Percentiles rank a stretch among this genome's conserved stretches.
These are phyloP conservation scores for Daldinia sp. DNA, from an alignment of 2,329 filamentous ascomycete species.

Conservation along the genomic window DNA sequence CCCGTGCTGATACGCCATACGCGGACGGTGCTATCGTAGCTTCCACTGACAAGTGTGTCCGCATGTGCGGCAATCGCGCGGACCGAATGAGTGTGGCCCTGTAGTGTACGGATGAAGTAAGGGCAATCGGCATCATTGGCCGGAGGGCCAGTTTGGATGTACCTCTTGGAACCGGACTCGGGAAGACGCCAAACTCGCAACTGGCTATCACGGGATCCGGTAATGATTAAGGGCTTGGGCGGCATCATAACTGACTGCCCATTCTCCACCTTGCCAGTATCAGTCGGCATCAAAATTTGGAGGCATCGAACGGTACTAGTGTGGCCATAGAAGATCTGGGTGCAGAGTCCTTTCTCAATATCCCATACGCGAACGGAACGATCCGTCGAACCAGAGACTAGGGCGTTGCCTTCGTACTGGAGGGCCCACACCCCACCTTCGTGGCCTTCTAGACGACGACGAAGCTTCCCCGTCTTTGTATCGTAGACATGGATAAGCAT, in stretches of 20 bases:
- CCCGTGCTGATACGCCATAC: constrained; percentile 98
- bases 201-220: constrained; percentile 93
- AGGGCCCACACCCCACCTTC: constrained; percentile 98
- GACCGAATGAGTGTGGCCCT: constrained; percentile 91
- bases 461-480: constrained; percentile 88
- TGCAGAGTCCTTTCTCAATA: constrained; percentile 90
- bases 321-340: constrained; percentile 96
- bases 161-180: constrained; percentile 76
- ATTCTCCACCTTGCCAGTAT: constrained; percentile 74
- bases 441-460: constrained; percentile 86
- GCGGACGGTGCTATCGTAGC: constrained; percentile 92
- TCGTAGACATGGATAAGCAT: constrained; percentile 98
- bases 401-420: constrained; percentile 92
- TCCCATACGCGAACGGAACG: constrained; percentile 99
- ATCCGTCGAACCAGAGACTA: constrained; percentile 96
- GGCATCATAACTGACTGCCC: constrained; percentile 88
- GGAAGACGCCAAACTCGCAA: constrained; percentile 94
- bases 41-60: constrained; percentile 95
- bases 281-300: constrained; percentile 88
- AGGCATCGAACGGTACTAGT: constrained; percentile 96
- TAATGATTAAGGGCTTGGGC: constrained; percentile 94
- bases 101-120: constrained; percentile 88
- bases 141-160: constrained; percentile 81
- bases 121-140: constrained; percentile 83
- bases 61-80: constrained; percentile 94